Evolutionary conservation across 2,329 filamentous ascomycete genomes (phyloP).

Genomic region (Paracorniculantispora psalliotae): DNA sequence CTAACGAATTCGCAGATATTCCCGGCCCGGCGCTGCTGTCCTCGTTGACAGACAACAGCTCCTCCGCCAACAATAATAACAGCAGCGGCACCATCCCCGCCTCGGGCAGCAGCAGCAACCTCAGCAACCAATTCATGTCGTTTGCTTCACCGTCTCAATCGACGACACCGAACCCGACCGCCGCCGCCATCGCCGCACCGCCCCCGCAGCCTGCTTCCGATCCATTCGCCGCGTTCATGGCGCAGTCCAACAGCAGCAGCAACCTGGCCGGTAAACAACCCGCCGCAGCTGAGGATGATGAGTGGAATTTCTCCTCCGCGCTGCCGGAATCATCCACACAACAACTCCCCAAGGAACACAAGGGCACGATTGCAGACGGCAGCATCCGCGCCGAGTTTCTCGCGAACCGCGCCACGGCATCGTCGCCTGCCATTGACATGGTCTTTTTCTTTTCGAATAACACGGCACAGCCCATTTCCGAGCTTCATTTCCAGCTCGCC

Average conservation of each 20-base stretch:
- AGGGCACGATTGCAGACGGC: slow-evolving; percentile 63
- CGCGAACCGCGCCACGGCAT: slow-evolving; percentile 53
- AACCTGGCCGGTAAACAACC: slow-evolving; percentile 19
- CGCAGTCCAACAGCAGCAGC: slow-evolving; percentile 19
- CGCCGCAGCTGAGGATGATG: slow-evolving; percentile 64
- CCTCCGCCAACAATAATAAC: slow-evolving; percentile 36
- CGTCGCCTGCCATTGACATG: slow-evolving; percentile 59
- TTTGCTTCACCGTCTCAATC: slow-evolving; percentile 51
- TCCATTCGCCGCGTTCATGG: slow-evolving; percentile 47
- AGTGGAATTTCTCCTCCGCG: slow-evolving; percentile 90
- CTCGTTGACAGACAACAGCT: slow-evolving; percentile 57
- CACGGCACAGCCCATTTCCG: slow-evolving; percentile 62
- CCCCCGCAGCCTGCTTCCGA: slow-evolving; percentile 41
- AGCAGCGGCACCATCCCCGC: neutral
- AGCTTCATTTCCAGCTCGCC: slow-evolving; percentile 86
- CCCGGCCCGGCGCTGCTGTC: slow-evolving; percentile 62
- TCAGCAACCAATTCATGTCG: slow-evolving; percentile 46
- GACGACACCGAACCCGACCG: slow-evolving; percentile 47
- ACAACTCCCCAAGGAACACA: slow-evolving; percentile 54
- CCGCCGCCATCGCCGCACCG: slow-evolving; percentile 42
- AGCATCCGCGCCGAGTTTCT: slow-evolving; percentile 68
- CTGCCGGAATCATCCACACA: slow-evolving; percentile 56
- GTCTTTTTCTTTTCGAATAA: slow-evolving; percentile 81
- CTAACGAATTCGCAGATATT: slow-evolving; percentile 44
- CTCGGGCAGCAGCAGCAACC: slow-evolving; percentile 2